Evolutionary conservation across 345 rosid genomes (phyloP).

Genomic region (Laguncularia racemosa): DNA sequence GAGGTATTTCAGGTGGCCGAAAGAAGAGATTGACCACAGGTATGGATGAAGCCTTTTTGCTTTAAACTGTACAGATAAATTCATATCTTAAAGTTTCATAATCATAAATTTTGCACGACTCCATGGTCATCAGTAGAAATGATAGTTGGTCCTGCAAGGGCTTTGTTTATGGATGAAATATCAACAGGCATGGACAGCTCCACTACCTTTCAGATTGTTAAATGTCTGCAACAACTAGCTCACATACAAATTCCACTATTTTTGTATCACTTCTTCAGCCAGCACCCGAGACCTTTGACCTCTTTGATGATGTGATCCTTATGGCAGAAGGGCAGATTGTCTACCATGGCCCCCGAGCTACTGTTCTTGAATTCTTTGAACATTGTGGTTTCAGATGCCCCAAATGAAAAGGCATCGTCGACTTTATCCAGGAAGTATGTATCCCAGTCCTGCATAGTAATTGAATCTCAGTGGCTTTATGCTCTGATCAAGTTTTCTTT

Average conservation of each 20-base stretch:
- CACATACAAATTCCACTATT: slow-evolving; percentile 48
- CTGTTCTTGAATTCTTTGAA: slow-evolving; percentile 52
- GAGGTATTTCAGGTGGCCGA: slow-evolving; percentile 60
- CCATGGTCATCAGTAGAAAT: slow-evolving; percentile 41
- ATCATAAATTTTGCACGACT: neutral
- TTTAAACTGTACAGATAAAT: neutral
- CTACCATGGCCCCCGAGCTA: slow-evolving; percentile 53
- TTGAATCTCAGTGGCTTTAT: slow-evolving; percentile 1
- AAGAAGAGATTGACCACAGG: slow-evolving; percentile 47
- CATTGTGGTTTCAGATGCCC: slow-evolving; percentile 68
- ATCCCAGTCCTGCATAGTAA: neutral
- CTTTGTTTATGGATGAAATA: slow-evolving; percentile 77
- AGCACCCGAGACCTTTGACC: slow-evolving; percentile 67
- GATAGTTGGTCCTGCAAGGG: slow-evolving; percentile 63
- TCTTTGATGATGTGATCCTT: slow-evolving; percentile 61
- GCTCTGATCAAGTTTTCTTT: neutral
- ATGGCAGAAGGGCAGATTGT: slow-evolving; percentile 63
- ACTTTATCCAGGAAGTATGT: slow-evolving; percentile 66
- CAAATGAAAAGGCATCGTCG: slow-evolving; percentile 56
- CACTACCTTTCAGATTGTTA: slow-evolving; percentile 60
- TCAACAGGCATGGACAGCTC: slow-evolving; percentile 73
- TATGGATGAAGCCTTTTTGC: neutral
- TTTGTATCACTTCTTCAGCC: slow-evolving; percentile 73
- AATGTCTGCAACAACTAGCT: slow-evolving; percentile 55
- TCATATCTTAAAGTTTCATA: neutral